Evolutionary conservation across 2,329 filamentous ascomycete genomes (phyloP).

Genomic region (Leptodontidium sp.): DNA sequence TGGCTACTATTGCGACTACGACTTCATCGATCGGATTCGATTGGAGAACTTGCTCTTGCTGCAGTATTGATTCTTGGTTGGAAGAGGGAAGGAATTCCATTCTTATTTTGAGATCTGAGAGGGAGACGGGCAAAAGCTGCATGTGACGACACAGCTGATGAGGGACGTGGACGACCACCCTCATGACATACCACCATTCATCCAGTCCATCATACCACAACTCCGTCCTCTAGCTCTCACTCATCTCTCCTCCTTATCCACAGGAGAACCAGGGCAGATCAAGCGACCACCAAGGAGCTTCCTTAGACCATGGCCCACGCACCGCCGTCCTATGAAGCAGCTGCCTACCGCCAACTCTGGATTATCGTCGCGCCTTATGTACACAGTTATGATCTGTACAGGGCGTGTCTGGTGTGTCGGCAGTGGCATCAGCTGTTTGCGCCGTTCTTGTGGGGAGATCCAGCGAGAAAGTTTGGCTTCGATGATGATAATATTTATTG

Average conservation of each 20-base stretch:
- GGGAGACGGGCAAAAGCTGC: neutral
- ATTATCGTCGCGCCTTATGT: conserved; percentile 36
- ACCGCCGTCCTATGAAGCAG: conserved; percentile 36
- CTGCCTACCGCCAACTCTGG: conserved; percentile 36
- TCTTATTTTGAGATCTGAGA: neutral
- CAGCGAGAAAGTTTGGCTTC: conserved; percentile 33
- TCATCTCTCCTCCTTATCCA: neutral
- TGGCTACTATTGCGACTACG: too few species aligned
- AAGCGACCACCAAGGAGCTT: neutral
- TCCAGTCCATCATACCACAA: neutral
- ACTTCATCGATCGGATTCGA: too few species aligned
- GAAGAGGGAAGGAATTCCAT: neutral
- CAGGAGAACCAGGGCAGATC: neutral
- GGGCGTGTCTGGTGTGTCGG: conserved; percentile 33
- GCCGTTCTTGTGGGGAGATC: conserved; percentile 36
- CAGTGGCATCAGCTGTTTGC: conserved; percentile 36
- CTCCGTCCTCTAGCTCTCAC: neutral
- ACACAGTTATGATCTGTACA: conserved; percentile 32
- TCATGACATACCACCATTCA: neutral
- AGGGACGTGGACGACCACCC: conserved; percentile 1
- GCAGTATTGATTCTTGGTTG: neutral
- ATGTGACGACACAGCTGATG: conserved; percentile 14
- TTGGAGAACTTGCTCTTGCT: too few species aligned
- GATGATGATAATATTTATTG: conserved; percentile 36
- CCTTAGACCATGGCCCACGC: conserved; percentile 27